phyloP scores from a whole-genome alignment of 371 early-diverging fungal genomes.

The Mortierella sp. region DNA sequence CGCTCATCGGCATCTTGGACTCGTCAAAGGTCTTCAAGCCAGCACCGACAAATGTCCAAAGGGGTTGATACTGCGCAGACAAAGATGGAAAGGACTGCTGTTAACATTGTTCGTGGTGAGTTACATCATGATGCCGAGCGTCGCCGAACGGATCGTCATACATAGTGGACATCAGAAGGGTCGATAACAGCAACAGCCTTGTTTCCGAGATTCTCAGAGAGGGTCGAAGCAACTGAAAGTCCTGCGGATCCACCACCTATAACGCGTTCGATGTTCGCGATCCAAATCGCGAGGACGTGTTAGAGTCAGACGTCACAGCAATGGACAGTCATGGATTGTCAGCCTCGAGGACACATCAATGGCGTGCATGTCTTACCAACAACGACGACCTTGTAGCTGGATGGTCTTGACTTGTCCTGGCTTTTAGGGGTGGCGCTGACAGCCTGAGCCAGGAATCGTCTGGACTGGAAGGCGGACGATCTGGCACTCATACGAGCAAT shows the following conservation, averaged over 20 bases:
- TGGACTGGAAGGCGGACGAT: constrained; percentile 43
- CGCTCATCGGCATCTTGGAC: constrained; percentile 72
- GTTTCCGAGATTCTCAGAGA: constrained; percentile 71
- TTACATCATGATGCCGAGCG: no score
- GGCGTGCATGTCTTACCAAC: constrained; percentile 45
- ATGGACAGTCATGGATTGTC: no score
- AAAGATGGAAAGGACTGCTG: constrained; percentile 8
- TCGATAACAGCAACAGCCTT: constrained; percentile 84
- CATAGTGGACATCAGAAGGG: constrained; percentile 81
- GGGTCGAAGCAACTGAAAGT: constrained; percentile 67
- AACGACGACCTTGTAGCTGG: constrained; percentile 69
- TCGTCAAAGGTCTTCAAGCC: constrained; percentile 84
- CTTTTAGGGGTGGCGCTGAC: constrained; percentile 30
- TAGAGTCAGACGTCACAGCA: no score
- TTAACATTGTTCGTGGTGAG: no score
- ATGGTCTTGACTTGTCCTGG: constrained; percentile 44
- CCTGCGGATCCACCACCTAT: constrained; percentile 75
- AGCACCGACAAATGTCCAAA: constrained; percentile 92
- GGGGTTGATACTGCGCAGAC: constrained; percentile 79
- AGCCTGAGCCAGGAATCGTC: constrained; percentile 47
- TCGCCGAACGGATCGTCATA: constrained; percentile 47
- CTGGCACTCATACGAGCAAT: constrained; percentile 28
- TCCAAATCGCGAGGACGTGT: no score
- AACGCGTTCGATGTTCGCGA: background rate
- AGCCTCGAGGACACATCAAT: background rate